Conservation (phyloP, 495 filamentous ascomycete species). For the Peziza echinospora region DNA sequence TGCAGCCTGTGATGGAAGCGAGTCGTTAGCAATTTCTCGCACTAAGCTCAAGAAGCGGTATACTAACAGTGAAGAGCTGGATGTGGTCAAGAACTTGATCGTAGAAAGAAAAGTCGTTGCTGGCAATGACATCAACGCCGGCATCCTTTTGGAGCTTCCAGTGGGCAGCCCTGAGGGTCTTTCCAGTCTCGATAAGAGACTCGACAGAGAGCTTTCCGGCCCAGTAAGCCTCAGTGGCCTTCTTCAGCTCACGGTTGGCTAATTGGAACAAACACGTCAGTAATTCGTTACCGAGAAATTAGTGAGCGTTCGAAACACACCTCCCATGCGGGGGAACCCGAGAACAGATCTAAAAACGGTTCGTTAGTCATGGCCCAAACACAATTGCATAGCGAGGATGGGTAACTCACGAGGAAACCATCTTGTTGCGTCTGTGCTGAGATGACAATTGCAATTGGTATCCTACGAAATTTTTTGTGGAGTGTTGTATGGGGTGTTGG, state of each 20-base stretch:
- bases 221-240: slow-evolving; percentile 97
- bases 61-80: slow-evolving; percentile 83
- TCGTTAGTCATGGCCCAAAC: too few relatives aligned
- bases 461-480: too few relatives aligned
- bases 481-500: too few relatives aligned
- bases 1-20: slow-evolving; percentile 37
- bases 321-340: slow-evolving; percentile 87
- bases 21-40: slow-evolving; percentile 9
- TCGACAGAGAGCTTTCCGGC: slow-evolving; percentile 73
- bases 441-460: too few relatives aligned
- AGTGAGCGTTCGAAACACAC: too few relatives aligned
- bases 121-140: slow-evolving; percentile 88
- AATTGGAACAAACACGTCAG: neutral
- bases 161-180: slow-evolving; percentile 85
- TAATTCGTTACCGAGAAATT: slow-evolving; percentile 1
- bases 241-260: slow-evolving; percentile 95
- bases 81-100: slow-evolving; percentile 98
- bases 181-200: slow-evolving; percentile 76
- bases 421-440: neutral
- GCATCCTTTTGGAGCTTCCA: slow-evolving; percentile 99
- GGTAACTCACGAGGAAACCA: neutral
- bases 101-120: slow-evolving; percentile 98
- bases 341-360: slow-evolving; percentile 44
- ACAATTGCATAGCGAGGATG: too few relatives aligned
- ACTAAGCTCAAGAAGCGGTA: slow-evolving; percentile 3